Evolutionary conservation across 2,329 filamentous ascomycete species (phyloP), one percentile per base, ranked within the genome.

Genomic region (Ophiostoma sp.): DNA sequence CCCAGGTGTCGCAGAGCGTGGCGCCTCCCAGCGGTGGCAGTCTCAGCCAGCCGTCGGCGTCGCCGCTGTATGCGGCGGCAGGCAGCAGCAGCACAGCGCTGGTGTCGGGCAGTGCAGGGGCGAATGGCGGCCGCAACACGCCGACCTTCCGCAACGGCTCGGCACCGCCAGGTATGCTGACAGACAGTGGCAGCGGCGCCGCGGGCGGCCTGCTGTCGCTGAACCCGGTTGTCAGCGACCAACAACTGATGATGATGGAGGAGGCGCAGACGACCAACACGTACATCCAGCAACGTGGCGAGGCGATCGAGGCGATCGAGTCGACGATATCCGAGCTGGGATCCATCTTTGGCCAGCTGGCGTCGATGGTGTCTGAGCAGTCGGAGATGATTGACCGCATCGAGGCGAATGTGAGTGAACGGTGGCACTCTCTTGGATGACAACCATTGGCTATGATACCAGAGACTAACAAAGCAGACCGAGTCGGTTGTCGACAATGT

Each of bases 401-500:
- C 52, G 75, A 76, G 54, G 75, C 75, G 27, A 76, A 76, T 68
- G 73, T 74, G 57, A 36, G 73, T 74, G 4, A 33, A 6, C 33
- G 31, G 13, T 36, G n/a, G 17, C 4, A 48, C n/a, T 33, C 31
- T 31, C 7, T 6, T n/a, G 31, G 60, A 13, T 17, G 5, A 31
- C 17, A 11, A 13, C 27, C 17, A 6, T 31, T 31, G 23, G 31
- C 39, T 2, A 7, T 33, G 3, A 20, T 3, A 31, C 11, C 31
- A 41, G 4, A 31, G 10, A 27, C 64, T 67, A 33, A 57, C 74
- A 27, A 73, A 66, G 31, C 71, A 77, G 75, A 97, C 94, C 1
- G 95, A 99, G 77, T 94, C 97, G 76, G 93, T 99, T 6, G 94
- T 99, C 69, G 94, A 98, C 77, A 99, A 99, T 76, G 94, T 99